phyloP scores from a whole-genome alignment of 352 stramenopile species.

The Phytophthora meadii region DNA sequence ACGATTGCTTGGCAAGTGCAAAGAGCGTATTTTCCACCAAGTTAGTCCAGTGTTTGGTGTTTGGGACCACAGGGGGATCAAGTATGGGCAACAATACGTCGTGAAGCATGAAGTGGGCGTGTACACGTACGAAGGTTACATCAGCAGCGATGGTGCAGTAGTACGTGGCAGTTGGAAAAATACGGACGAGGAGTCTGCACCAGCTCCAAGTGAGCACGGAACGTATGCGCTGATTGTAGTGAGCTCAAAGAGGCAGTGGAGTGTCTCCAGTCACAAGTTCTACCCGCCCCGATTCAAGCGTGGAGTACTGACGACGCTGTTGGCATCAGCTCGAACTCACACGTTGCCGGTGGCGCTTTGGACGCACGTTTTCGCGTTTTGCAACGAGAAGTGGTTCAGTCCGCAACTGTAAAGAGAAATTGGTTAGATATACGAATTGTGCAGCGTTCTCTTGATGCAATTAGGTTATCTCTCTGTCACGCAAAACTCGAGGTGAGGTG shows the following conservation, averaged over 20 bases:
- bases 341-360: slow-evolving; percentile 56
- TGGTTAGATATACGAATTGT: too few species aligned
- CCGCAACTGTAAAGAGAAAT: background rate
- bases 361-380: slow-evolving; percentile 65
- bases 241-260: slow-evolving; percentile 52
- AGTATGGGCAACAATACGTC: slow-evolving; percentile 65
- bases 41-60: slow-evolving; percentile 43
- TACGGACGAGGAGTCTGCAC: slow-evolving; percentile 36
- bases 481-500: slow-evolving; percentile 5
- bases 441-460: slow-evolving; percentile 9
- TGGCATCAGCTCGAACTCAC: slow-evolving; percentile 54
- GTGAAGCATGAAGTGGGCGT: slow-evolving; percentile 65
- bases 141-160: slow-evolving; percentile 52
- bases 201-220: slow-evolving; percentile 53
- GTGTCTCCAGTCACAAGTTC: slow-evolving; percentile 43
- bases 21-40: slow-evolving; percentile 71
- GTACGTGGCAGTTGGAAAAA: slow-evolving; percentile 62
- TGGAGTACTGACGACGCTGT: slow-evolving; percentile 44
- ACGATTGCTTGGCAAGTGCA: slow-evolving; percentile 43
- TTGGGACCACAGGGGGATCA: slow-evolving; percentile 43
- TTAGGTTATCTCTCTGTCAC: slow-evolving; percentile 24
- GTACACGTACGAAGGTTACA: slow-evolving; percentile 54
- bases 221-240: slow-evolving; percentile 66
- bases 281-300: slow-evolving; percentile 55
- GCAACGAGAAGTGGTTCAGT: slow-evolving; percentile 61